phyloP scores from a whole-genome alignment of 1,284 basidiomycete species.

The Papiliotrema nemorosa region DNA sequence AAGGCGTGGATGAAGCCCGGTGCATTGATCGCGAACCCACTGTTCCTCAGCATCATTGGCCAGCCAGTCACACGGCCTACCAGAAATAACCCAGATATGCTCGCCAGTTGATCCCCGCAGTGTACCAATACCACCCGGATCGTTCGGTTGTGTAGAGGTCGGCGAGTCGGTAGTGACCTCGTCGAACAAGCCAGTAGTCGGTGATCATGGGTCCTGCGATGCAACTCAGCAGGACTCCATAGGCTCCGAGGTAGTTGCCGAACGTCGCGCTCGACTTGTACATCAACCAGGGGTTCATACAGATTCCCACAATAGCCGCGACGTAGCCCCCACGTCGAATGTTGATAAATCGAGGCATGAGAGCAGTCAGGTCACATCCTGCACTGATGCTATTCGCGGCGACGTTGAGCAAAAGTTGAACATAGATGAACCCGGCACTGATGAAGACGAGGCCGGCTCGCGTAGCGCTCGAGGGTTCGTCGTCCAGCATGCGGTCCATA shows the following conservation, averaged over 20 bases:
- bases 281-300: constrained; percentile 69
- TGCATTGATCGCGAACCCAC: constrained; percentile 77
- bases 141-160: constrained; percentile 64
- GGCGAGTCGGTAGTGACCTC: constrained; percentile 65
- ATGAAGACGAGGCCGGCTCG: constrained; percentile 58
- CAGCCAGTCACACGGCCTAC: constrained; percentile 4
- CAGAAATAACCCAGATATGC: constrained; percentile 45
- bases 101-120: constrained; percentile 68
- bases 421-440: constrained; percentile 50
- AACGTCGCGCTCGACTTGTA: constrained; percentile 72
- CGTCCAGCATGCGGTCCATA: constrained; percentile 41
- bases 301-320: constrained; percentile 68
- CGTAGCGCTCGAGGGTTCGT: constrained; percentile 18
- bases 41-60: constrained; percentile 57
- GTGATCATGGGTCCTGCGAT: constrained; percentile 79
- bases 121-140: constrained; percentile 72
- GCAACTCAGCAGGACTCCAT: constrained; percentile 61
- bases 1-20: constrained; percentile 53
- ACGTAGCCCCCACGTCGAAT: constrained; percentile 80
- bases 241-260: constrained; percentile 77
- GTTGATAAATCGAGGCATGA: constrained; percentile 76
- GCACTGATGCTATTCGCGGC: constrained; percentile 81
- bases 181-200: constrained; percentile 74
- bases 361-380: constrained; percentile 77
- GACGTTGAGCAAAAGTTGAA: constrained; percentile 57